phyloP scores from a whole-genome alignment of 2,329 filamentous ascomycete species.

The Reticulascus tulasneorum region DNA sequence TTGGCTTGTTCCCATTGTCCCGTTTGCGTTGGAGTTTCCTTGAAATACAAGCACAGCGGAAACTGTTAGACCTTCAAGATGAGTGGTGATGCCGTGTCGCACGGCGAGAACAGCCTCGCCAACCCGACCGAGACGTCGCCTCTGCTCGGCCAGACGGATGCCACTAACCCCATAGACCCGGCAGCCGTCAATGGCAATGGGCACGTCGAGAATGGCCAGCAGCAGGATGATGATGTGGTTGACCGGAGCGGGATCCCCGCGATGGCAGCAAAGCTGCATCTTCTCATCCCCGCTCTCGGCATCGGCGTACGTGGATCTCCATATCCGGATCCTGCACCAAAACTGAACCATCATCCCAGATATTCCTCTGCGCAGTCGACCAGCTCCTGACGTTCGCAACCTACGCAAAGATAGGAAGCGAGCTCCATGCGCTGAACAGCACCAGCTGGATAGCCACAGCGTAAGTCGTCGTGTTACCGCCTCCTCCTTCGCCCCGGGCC shows the following conservation, averaged over 20 bases:
- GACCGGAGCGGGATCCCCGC: constrained; percentile 19
- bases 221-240: constrained; percentile 11
- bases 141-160: constrained; percentile 17
- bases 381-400: constrained; percentile 74
- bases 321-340: not conserved
- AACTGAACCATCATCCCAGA: constrained; percentile 32
- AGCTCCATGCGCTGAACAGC: constrained; percentile 68
- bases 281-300: constrained; percentile 33
- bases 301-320: constrained; percentile 25
- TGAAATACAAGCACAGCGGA: no score
- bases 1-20: no score
- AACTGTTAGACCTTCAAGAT: constrained; percentile 14
- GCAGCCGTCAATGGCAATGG: constrained; percentile 5
- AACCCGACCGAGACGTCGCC: constrained; percentile 21
- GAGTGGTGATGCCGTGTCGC: constrained; percentile 4
- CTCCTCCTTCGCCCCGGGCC: not conserved
- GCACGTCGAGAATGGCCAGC: not conserved
- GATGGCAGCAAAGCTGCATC: constrained; percentile 30
- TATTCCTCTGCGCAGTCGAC: constrained; percentile 70
- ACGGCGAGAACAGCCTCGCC: constrained; percentile 5
- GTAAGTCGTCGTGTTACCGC: constrained; percentile 24
- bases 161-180: constrained; percentile 5
- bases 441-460: constrained; percentile 69
- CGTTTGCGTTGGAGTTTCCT: no score
- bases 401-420: constrained; percentile 74